Base-by-base conservation (phyloP, 176 grass and related monocot genomes). In the Chloris gayana region DNA sequence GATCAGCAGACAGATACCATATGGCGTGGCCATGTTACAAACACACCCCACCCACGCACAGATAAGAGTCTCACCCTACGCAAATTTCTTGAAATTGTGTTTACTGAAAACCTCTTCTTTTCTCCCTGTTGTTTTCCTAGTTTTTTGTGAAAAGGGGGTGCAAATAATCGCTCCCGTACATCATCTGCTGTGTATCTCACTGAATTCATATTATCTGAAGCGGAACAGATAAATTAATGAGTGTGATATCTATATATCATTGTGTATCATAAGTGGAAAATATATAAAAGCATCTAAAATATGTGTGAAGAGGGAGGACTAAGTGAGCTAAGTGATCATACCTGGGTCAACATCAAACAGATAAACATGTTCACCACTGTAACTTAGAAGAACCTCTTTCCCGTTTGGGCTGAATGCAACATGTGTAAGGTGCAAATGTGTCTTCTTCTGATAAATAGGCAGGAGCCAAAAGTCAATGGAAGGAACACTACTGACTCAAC, bases 351-450 rank as follows among this genome's bases (percentile, higher is more conserved):
- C 79, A 76, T 95, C 90, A 83, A 98, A 93, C 31, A 95, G 82
- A 87, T 98, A 98, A 74, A 98, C 92, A 86, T 98, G 96, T 88
- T 98, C 96, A 57, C 92, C 92, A 60, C 96, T 98, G 66, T 95
- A 98, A 79, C 96, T 98, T 82, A 93, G 81, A 71, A 98, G 90
- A 78, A 95, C 88, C 82, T 95, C 96, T 47, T 93, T 91, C 46
- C 92, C 96, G 76, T 93, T 89, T 33, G 90, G 92, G 82, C 96
- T 91, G 59, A 98, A 98, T 50, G 88, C 73, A 83, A 98, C 96
- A 95, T 98, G 96, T 45, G 96, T 98, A 58, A 98, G 84, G 78
- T 98, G 86, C 75, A 91, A 84, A 85, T 80, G 87, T 78, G 92
- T 87, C 85, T 85, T 93, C 84, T 85, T 95, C 92, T 98, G 90